Conservation (phyloP, 2,329 filamentous ascomycete species). For the Passalora sequoiae region DNA sequence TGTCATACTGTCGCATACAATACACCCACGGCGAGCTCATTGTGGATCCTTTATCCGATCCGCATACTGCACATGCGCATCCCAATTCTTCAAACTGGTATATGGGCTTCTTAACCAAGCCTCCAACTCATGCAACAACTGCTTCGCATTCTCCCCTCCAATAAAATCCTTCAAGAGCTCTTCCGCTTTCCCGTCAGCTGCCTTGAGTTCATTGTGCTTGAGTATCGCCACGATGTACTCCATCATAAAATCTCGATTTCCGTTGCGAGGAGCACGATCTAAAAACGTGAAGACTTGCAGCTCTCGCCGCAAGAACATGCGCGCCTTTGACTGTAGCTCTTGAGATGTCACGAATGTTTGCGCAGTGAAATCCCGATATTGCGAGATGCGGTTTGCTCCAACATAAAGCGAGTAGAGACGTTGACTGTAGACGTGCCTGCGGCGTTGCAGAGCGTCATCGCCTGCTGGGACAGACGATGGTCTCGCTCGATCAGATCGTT, state of each 20-base stretch:
- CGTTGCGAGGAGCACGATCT: constrained; percentile 30
- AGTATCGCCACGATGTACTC: constrained; percentile 82
- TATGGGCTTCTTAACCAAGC: constrained; percentile 80
- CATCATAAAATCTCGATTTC: constrained; percentile 63
- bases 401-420: constrained; percentile 74
- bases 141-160: constrained; percentile 63
- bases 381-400: constrained; percentile 72
- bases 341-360: constrained; percentile 58
- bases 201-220: constrained; percentile 76
- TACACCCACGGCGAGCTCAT: no score
- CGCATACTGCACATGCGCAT: constrained; percentile 68
- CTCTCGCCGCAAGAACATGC: constrained; percentile 78
- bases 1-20: no score
- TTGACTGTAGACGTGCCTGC: constrained; percentile 67
- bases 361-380: constrained; percentile 69
- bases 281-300: constrained; percentile 77
- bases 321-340: constrained; percentile 67
- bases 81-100: constrained; percentile 68
- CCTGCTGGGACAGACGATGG: not conserved
- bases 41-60: no score
- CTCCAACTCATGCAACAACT: constrained; percentile 81
- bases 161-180: constrained; percentile 74
- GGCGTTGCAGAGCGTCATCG: constrained; percentile 49
- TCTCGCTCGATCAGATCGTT: not conserved
- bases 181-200: constrained; percentile 71